Evolutionary conservation across 1,284 basidiomycete genomes (phyloP).

Genomic region (Amylostereum areolatum): DNA sequence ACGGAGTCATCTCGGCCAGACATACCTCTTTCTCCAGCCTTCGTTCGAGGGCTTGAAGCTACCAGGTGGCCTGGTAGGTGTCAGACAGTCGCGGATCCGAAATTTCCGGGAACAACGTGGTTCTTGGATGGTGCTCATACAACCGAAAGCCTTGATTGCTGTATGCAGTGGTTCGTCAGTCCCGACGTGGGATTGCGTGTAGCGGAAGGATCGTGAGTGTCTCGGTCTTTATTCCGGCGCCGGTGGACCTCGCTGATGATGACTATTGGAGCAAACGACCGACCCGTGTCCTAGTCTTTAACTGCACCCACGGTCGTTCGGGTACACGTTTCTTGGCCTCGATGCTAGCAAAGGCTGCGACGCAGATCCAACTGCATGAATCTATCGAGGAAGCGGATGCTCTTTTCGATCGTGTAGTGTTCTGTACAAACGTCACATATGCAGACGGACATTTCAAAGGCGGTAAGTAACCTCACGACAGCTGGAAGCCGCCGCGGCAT

Average conservation of each 20-base stretch:
- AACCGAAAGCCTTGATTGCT: constrained; percentile 81
- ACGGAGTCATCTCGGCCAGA: constrained; percentile 23
- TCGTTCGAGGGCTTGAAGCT: constrained; percentile 59
- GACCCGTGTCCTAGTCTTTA: constrained; percentile 80
- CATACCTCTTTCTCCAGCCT: constrained; percentile 41
- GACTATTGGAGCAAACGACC: constrained; percentile 17
- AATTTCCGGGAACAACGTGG: constrained; percentile 58
- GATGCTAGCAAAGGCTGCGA: constrained; percentile 45
- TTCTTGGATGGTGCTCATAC: constrained; percentile 97
- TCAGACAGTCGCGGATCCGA: constrained; percentile 71
- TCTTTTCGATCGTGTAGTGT: constrained; percentile 85
- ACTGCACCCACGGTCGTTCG: constrained; percentile 90
- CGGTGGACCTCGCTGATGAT: neutral
- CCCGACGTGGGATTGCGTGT: constrained; percentile 41
- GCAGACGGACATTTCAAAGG: constrained; percentile 85
- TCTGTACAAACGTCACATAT: constrained; percentile 97
- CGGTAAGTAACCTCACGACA: constrained; percentile 44
- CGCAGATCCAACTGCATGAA: constrained; percentile 37
- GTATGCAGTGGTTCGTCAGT: constrained; percentile 80
- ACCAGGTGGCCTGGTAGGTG: constrained; percentile 97
- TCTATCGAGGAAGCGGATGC: constrained; percentile 28
- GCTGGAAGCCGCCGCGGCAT: neutral
- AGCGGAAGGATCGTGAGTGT: constrained; percentile 14
- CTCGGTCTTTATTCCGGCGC: constrained; percentile 2
- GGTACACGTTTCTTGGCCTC: constrained; percentile 67